Percentiles rank a stretch among this genome's conserved stretches.
These are phyloP conservation scores for Phialophora chinensis DNA, from an alignment of 2,329 filamentous ascomycete genomes.

Conservation along the genomic window DNA sequence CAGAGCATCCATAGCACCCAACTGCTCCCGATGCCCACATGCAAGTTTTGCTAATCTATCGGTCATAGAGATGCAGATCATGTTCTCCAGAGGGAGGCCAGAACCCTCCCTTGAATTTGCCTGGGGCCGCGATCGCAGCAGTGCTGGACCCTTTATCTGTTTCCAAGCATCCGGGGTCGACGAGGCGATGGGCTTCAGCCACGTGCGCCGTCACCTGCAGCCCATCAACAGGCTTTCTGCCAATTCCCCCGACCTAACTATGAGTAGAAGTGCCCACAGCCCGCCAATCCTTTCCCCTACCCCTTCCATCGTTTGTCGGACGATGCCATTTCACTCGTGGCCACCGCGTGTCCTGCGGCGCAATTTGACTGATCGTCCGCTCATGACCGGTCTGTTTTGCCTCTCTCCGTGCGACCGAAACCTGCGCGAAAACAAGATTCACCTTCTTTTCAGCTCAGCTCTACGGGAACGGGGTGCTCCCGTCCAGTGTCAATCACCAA, in stretches of 20 bases:
- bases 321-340: conserved; percentile 12
- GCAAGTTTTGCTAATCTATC: not conserved
- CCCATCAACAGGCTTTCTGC: conserved; percentile 11
- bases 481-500: not conserved
- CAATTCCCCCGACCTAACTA: not conserved
- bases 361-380: not conserved
- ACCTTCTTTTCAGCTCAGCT: not conserved
- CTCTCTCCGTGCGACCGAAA: conserved; percentile 10
- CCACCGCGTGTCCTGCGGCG: conserved; percentile 5
- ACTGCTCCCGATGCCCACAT: not conserved
- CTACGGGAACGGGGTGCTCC: not conserved
- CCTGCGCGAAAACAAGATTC: not conserved
- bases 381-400: not conserved
- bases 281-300: conserved; percentile 4
- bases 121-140: not conserved
- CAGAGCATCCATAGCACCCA: not conserved
- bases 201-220: conserved; percentile 10
- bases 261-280: not conserved
- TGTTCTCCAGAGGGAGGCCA: not conserved
- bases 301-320: conserved; percentile 1
- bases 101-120: not conserved
- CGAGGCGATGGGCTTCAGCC: conserved; percentile 1
- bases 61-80: not conserved
- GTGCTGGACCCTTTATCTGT: not conserved
- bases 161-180: conserved; percentile 13